Conservation (phyloP, 2,329 filamentous ascomycete species). For the Teratosphaeriaceae sp. region DNA sequence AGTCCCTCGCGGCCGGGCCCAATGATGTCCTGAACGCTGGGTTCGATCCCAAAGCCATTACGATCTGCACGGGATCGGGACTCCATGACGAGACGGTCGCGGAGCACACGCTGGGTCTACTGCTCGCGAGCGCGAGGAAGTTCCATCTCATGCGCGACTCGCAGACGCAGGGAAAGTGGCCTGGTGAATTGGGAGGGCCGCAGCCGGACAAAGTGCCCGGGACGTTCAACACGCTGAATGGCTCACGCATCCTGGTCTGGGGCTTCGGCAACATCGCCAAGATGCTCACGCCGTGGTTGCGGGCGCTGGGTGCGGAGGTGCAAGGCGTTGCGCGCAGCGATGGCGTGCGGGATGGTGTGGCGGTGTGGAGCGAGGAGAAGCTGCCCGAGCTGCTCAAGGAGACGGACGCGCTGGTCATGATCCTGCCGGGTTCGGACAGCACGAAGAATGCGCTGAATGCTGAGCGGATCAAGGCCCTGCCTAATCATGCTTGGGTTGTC, state of each 20-base stretch:
- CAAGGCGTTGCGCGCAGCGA: slow-evolving; percentile 50
- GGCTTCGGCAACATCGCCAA: slow-evolving; percentile 63
- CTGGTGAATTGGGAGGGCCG: slow-evolving; percentile 54
- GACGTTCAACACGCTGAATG: slow-evolving; percentile 54
- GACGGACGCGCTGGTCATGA: slow-evolving; percentile 63
- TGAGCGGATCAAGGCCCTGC: slow-evolving; percentile 47
- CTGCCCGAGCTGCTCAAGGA: slow-evolving; percentile 48
- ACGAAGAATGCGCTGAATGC: slow-evolving; percentile 51
- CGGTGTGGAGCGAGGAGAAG: slow-evolving; percentile 51
- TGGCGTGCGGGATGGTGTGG: slow-evolving; percentile 53
- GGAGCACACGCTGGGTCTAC: slow-evolving; percentile 56
- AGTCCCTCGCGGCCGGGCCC: slow-evolving; percentile 59
- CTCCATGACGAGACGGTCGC: slow-evolving; percentile 60
- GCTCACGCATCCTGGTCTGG: slow-evolving; percentile 55
- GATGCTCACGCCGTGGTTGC: slow-evolving; percentile 49
- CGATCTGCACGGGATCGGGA: slow-evolving; percentile 58
- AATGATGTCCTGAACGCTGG: slow-evolving; percentile 59
- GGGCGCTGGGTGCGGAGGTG: slow-evolving; percentile 52
- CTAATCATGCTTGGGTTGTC: slow-evolving; percentile 58
- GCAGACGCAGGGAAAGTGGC: slow-evolving; percentile 53
- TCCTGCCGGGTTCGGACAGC: slow-evolving; percentile 52
- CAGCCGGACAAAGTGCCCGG: slow-evolving; percentile 52
- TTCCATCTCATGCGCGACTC: slow-evolving; percentile 59
- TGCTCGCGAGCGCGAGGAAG: slow-evolving; percentile 49
- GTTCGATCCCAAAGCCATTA: slow-evolving; percentile 44